These are phyloP conservation scores for Solanum verrucosum DNA, from an alignment of 257 asterid genomes.

Conservation along the genomic window DNA sequence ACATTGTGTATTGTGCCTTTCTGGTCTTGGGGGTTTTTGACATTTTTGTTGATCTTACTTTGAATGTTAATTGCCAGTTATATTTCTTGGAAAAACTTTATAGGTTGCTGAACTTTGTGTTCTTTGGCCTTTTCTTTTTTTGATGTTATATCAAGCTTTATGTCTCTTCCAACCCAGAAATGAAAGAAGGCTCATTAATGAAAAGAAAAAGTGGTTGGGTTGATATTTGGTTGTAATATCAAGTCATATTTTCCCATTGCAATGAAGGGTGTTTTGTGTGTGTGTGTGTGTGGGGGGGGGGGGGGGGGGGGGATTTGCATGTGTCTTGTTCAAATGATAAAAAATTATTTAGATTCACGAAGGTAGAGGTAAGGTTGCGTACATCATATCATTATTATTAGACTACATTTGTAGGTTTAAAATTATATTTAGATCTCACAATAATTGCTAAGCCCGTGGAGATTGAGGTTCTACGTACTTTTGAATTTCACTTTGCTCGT, in stretches of 20 bases:
- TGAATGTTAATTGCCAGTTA: background rate
- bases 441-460: no score
- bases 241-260: background rate
- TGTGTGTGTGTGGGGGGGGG: no score
- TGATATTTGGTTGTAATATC: background rate
- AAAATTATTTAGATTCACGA: background rate
- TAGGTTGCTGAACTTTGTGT: background rate
- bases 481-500: no score
- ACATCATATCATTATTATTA: no score
- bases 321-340: background rate
- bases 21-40: background rate
- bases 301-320: no score
- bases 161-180: background rate
- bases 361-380: background rate
- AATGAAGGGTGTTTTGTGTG: no score
- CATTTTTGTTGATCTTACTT: background rate
- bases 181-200: background rate
- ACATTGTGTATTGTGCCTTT: background rate
- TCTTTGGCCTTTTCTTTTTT: background rate
- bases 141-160: background rate
- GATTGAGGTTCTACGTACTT: no score
- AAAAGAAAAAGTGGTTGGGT: background rate
- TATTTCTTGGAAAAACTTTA: background rate
- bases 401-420: no score
- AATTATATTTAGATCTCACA: no score